Evolutionary conservation across 768 basidiomycete genomes (phyloP), one percentile per base, ranked within the genome.

Genomic region (Tulasnella sp.): DNA sequence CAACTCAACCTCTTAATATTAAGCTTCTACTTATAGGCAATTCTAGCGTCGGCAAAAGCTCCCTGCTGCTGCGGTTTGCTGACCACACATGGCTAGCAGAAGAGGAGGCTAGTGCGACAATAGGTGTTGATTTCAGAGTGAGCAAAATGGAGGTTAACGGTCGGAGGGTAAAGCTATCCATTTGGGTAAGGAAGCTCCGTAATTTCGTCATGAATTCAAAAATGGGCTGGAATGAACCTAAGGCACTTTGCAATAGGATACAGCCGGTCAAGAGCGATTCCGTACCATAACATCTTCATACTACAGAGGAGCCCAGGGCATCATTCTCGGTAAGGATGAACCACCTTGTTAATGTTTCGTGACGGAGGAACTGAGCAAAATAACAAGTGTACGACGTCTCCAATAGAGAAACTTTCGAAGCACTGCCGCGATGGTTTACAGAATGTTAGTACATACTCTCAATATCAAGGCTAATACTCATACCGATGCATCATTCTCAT

Each of bases 241-340:
- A n/a, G n/a, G n/a, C n/a, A 13, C 25, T 19, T 31, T 44, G 10
- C 22, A 37, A n/a, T 58, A 91, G 89, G 89, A 95, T 59, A 93
- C 90, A 0, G 89, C 91, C 44, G 93, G 95, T 0, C 93, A 98
- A 65, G 95, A 99, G 66, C 79, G 93, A 4, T 99, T 96, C 63
- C 74, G 90, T 40, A 95, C 92, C 3, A 83, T 99, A 58, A 98
- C 95, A 4, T 83, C 83, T 2, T 88, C 85, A 7, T 99, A 98
- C 60, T 99, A 98, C 62, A 76, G 95, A 42, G 71, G 70, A 15
- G 70, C 70, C 2, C 70, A 72, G 48, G 70, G 70, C 8, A 69
- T 72, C 42, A 62, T 72, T 16, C 63, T 71, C 20, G 67, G 70
- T 69, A 12, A 35, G 66, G 60, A 15, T 22, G 20, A 33, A 34